Evolutionary conservation across 257 asterid genomes (phyloP).

Genomic region (Scutellaria baicalensis): DNA sequence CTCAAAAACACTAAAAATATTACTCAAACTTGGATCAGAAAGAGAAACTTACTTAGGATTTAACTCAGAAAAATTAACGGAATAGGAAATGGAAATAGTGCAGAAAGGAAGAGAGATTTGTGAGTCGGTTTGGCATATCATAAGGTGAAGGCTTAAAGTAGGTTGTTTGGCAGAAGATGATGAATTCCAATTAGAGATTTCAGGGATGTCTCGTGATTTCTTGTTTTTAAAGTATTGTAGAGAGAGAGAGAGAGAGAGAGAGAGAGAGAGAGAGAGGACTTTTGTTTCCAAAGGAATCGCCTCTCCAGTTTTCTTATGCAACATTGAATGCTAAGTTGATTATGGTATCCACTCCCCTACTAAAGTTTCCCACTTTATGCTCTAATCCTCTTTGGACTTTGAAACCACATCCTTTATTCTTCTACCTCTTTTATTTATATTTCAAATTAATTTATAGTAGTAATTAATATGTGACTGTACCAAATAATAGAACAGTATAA

Average conservation of each 20-base stretch:
- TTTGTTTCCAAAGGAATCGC: too few relatives aligned
- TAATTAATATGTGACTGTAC: too few relatives aligned
- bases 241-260: slow-evolving; percentile 13
- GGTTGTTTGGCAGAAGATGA: slow-evolving; percentile 27
- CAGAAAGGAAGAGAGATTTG: slow-evolving; percentile 23
- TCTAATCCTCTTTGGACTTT: not conserved
- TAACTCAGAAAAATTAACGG: not conserved
- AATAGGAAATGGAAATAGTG: not conserved
- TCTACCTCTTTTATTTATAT: too few relatives aligned
- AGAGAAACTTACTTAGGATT: not conserved
- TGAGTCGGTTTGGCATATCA: slow-evolving; percentile 20
- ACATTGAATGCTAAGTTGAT: slow-evolving; percentile 19
- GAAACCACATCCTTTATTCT: too few relatives aligned
- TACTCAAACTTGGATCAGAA: slow-evolving; percentile 4
- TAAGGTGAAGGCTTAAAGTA: slow-evolving; percentile 25
- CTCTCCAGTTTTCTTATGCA: slow-evolving; percentile 16
- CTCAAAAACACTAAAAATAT: too few relatives aligned
- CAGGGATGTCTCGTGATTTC: slow-evolving; percentile 48
- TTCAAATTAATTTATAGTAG: too few relatives aligned
- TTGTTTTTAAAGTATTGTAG: slow-evolving; percentile 27
- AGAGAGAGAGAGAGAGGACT: too few relatives aligned
- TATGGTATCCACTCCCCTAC: slow-evolving; percentile 10
- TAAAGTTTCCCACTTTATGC: slow-evolving; percentile 18
- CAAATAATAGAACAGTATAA: too few relatives aligned
- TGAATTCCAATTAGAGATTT: slow-evolving; percentile 34